These are phyloP conservation scores for Mortierella sp. DNA, from an alignment of 371 early-diverging fungal genomes.

Conservation along the genomic window DNA sequence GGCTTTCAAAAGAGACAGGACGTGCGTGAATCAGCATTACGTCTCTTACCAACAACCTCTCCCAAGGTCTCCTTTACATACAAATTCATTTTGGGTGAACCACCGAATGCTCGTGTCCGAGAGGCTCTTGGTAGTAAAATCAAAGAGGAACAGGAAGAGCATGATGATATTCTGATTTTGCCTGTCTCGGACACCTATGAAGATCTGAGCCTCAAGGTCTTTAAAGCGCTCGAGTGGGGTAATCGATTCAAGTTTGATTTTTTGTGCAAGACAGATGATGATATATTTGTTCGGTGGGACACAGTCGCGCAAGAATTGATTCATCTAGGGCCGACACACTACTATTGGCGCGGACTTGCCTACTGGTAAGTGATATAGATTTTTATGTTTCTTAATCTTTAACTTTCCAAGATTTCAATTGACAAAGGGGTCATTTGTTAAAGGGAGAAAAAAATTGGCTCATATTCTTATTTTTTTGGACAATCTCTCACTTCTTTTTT, in stretches of 20 bases:
- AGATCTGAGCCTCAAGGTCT: slow-evolving; percentile 64
- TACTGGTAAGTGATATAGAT: slow-evolving; percentile 57
- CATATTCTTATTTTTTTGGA: neutral
- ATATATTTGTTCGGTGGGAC: slow-evolving; percentile 73
- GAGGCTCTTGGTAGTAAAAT: slow-evolving; percentile 56
- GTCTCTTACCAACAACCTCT: slow-evolving; percentile 49
- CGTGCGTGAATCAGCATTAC: slow-evolving; percentile 58
- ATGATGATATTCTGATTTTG: slow-evolving; percentile 64
- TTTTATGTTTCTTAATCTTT: neutral
- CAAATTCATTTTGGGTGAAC: slow-evolving; percentile 68
- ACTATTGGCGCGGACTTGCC: slow-evolving; percentile 67
- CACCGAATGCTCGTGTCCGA: slow-evolving; percentile 57
- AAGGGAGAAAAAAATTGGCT: neutral
- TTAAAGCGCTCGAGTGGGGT: slow-evolving; percentile 64
- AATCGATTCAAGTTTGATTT: slow-evolving; percentile 59
- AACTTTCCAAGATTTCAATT: neutral
- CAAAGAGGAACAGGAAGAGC: slow-evolving; percentile 57
- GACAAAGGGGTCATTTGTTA: neutral
- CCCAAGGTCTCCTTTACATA: slow-evolving; percentile 52
- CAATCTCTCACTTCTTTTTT: neutral
- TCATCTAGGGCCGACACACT: slow-evolving; percentile 53
- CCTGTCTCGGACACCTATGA: slow-evolving; percentile 63
- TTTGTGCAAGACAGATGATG: slow-evolving; percentile 69
- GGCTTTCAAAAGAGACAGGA: slow-evolving; percentile 55
- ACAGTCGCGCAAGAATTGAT: slow-evolving; percentile 54